Percentiles rank a stretch among this genome's conserved stretches.
These are phyloP conservation scores for Phytopythium cucurbitacearum DNA, from an alignment of 352 stramenopile genomes.

Conservation along the genomic window DNA sequence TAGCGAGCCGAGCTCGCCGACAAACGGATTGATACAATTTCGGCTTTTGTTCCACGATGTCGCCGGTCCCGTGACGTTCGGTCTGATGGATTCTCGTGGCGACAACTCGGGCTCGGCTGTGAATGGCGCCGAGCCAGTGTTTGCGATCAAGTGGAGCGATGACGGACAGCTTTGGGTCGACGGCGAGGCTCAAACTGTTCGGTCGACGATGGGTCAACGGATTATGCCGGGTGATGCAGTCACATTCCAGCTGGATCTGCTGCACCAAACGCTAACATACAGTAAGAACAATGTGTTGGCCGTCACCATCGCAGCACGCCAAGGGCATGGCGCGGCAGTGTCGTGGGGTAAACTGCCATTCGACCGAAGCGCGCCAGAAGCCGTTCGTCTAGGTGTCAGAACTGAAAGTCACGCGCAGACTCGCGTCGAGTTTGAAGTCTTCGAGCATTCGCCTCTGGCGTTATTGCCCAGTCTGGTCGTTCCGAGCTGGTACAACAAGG, in stretches of 20 bases:
- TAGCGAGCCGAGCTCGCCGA: conserved; percentile 10
- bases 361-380: not conserved
- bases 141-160: conserved; percentile 21
- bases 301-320: conserved; percentile 11
- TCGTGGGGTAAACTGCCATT: conserved; percentile 11
- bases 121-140: not conserved
- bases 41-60: conserved; percentile 19
- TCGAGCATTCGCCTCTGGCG: conserved; percentile 31
- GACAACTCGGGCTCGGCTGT: not conserved
- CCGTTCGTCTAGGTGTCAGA: conserved; percentile 1
- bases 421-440: conserved; percentile 12
- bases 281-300: conserved; percentile 37
- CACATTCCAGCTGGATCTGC: conserved; percentile 36
- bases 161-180: conserved; percentile 12
- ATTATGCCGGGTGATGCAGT: conserved; percentile 38
- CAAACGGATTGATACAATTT: conserved; percentile 15
- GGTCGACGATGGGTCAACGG: conserved; percentile 6
- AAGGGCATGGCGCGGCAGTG: conserved; percentile 17
- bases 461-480: conserved; percentile 21
- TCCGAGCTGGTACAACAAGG: conserved; percentile 58
- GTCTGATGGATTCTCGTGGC: conserved; percentile 11
- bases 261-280: conserved; percentile 19
- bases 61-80: conserved; percentile 16
- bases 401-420: conserved; percentile 5
- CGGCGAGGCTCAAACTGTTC: conserved; percentile 4